Evolutionary conservation across 2,329 filamentous ascomycete species (phyloP), one percentile per base, ranked within the genome.

Genomic region (Leptographium lundbergii): DNA sequence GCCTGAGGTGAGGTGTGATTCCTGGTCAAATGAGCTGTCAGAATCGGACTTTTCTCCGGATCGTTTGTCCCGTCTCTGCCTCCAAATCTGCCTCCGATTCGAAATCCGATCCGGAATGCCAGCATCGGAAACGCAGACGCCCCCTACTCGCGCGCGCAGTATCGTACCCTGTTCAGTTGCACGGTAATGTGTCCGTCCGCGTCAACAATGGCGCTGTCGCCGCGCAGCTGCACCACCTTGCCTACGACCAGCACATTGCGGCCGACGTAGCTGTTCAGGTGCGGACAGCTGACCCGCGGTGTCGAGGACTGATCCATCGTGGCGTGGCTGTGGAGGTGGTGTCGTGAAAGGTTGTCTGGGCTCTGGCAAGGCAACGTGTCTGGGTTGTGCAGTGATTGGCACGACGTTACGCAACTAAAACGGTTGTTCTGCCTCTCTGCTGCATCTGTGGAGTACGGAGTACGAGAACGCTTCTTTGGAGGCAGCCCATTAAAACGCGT

Each of bases 201-300:
- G 60, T 96, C 90, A 34, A 97, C 81, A 6, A 84, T 83, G 0
- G 91, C 92, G 56, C 82, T 81, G 57, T 94, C 88, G 65, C 91
- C 91, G 57, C 86, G 85, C 27, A 97, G 78, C 67, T 94, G 86
- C 4, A 82, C 81, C 54, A 97, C 91, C 67, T 87, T 91, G 67
- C 94, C 94, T 6, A 95, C 79, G 59, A 97, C 78, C 66, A 91
- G 91, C 63, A 97, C 88, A 62, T 88, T 88, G 64, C 82, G 81
- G 65, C 79, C 78, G 64, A 85, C 78, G 74, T 91, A 95, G 68
- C 79, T 79, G 69, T 90, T 83, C 60, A 97, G 86, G 73, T 92
- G 88, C 48, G 80, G 75, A 57, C 88, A 87, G 54, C 88, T 89
- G 70, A 96, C 84, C 71, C 94, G 91, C 34, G 94, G 92, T 55